Evolutionary conservation across 495 filamentous ascomycete genomes (phyloP).

Genomic region (Lentithecium fluviatile): DNA sequence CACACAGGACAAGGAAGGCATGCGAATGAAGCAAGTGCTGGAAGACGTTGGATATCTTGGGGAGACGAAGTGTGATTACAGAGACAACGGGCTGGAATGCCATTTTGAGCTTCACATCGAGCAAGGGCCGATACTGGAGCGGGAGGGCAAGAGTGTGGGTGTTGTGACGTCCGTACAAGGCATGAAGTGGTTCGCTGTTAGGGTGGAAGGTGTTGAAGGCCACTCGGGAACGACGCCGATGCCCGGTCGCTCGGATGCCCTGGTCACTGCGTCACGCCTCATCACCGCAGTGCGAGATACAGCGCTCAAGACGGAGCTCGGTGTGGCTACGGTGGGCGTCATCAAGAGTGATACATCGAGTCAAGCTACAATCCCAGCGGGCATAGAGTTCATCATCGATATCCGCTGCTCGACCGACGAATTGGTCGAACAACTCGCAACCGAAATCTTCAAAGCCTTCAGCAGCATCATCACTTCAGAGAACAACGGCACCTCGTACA

Average conservation of each 20-base stretch:
- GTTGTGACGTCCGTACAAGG: conserved; percentile 34
- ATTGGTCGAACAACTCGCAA: conserved; percentile 21
- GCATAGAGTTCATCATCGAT: conserved; percentile 32
- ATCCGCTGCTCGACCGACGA: conserved; percentile 31
- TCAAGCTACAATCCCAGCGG: conserved; percentile 31
- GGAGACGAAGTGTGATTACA: conserved; percentile 23
- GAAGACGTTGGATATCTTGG: conserved; percentile 31
- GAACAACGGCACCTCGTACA: conserved; percentile 19
- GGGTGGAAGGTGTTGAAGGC: conserved; percentile 25
- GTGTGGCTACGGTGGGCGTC: conserved; percentile 34
- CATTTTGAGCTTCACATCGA: conserved; percentile 39
- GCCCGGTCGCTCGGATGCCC: conserved; percentile 28
- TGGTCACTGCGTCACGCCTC: conserved; percentile 29
- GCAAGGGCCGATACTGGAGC: conserved; percentile 34
- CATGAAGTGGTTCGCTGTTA: conserved; percentile 32
- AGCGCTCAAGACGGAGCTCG: conserved; percentile 23
- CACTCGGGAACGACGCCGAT: conserved; percentile 36
- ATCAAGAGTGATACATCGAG: conserved; percentile 29
- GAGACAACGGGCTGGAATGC: conserved; percentile 28
- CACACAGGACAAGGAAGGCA: conserved; percentile 25
- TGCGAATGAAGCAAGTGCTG: conserved; percentile 25
- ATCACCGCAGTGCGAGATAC: conserved; percentile 31
- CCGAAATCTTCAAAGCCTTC: conserved; percentile 23
- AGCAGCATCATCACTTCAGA: conserved; percentile 20
- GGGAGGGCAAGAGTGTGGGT: conserved; percentile 24